Base-by-base conservation (phyloP, 2,329 filamentous ascomycete genomes). In the Verticillium tricorpus region DNA sequence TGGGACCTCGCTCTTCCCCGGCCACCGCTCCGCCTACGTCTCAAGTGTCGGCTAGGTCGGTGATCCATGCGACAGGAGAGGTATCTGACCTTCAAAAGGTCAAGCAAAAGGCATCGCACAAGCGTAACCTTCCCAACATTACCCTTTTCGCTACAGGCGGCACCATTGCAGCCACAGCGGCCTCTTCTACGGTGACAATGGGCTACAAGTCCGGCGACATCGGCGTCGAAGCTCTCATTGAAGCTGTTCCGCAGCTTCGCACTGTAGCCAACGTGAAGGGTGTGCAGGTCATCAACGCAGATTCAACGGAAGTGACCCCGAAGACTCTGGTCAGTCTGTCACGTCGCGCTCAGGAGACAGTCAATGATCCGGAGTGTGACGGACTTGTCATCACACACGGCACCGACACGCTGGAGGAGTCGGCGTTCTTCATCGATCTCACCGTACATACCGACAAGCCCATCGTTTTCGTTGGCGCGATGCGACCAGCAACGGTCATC, bases 401-500 rank as follows among this genome's bases (percentile, higher is more conserved):
- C 57, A 89, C 87, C 9, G 87, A 89, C 67, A 87, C 84, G 0
- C 76, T 89, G 1, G 86, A 88, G 67, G 86, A 89, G 71, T 82
- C 83, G 0, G 83, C 85, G 9, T 88, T 88, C 74, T 88, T 87
- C 74, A 74, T 89, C 9, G 82, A 88, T 64, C 72, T 84, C 3
- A 85, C 83, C 0, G 70, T 87, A 37, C 80, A 80, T 66, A 83
- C 80, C 54, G 76, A 77, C 34, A 88, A 88, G 70, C 85, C 86
- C 0, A 77, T 89, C 5, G 79, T 88, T 4, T 69, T 85, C 28
- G 85, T 86, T 1, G 86, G 85, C 5, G 81, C 86, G 19, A 89
- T 89, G 86, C 77, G 86, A 11, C 86, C 86, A 5, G 81, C 85
- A 0, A 87, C 85, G 0, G 85, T 85, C 14, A 77, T 88, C 67